phyloP scores from a whole-genome alignment of 2,329 filamentous ascomycete species.

The Thielaviopsis cerberus region DNA sequence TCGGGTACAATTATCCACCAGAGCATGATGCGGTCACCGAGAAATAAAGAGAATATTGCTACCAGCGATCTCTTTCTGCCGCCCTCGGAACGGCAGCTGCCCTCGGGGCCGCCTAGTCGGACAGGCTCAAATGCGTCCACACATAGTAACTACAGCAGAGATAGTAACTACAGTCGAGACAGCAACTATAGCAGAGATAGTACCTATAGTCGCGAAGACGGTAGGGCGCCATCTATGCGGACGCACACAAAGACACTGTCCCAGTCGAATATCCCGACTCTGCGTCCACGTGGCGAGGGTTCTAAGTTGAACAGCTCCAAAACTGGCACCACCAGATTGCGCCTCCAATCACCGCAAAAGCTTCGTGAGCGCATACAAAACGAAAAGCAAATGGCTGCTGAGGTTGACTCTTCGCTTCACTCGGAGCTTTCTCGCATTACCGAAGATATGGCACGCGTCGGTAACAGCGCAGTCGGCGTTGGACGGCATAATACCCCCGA shows the following conservation, averaged over 20 bases:
- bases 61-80: constrained; percentile 15
- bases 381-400: constrained; percentile 57
- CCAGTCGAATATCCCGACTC: constrained; percentile 34
- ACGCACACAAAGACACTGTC: constrained; percentile 32
- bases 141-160: not conserved
- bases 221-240: constrained; percentile 6
- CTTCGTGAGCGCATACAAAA: constrained; percentile 68
- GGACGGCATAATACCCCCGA: constrained; percentile 22
- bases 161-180: not conserved
- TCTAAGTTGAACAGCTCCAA: constrained; percentile 16
- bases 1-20: constrained; percentile 14
- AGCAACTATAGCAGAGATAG: not conserved
- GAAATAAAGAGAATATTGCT: constrained; percentile 31
- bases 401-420: constrained; percentile 50
- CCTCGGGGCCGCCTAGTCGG: constrained; percentile 4
- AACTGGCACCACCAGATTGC: constrained; percentile 35
- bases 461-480: constrained; percentile 17
- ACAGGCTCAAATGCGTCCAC: constrained; percentile 6
- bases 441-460: constrained; percentile 48
- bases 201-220: not conserved
- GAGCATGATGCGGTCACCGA: constrained; percentile 21
- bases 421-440: constrained; percentile 64
- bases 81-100: constrained; percentile 1
- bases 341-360: constrained; percentile 54
- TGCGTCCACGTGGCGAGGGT: constrained; percentile 22